Evolutionary conservation across 176 grass and related monocot species (phyloP).

Genomic region (Carex scoparia): DNA sequence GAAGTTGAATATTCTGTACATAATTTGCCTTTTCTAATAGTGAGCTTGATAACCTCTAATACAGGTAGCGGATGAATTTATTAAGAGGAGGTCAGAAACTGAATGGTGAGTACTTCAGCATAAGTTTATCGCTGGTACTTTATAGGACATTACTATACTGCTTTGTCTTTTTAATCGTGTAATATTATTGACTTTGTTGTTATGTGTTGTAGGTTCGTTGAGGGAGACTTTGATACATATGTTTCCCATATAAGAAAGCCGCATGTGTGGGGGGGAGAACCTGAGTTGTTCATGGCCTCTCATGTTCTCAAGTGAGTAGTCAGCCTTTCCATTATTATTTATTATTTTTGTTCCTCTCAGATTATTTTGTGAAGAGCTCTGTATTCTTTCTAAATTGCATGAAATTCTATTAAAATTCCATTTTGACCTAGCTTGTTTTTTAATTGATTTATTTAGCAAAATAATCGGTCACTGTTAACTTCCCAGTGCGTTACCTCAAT

Average conservation of each 20-base stretch:
- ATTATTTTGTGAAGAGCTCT: background rate
- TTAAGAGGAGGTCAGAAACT: constrained; percentile 60
- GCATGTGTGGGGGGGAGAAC: constrained; percentile 81
- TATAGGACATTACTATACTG: background rate
- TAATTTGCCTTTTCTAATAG: background rate
- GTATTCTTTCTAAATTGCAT: background rate
- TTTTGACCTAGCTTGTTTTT: background rate
- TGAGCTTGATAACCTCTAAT: background rate
- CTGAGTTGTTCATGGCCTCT: constrained; percentile 78
- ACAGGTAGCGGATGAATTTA: constrained; percentile 83
- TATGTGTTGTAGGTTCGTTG: constrained; percentile 54
- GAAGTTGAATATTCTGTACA: background rate
- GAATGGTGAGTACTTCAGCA: constrained; percentile 56
- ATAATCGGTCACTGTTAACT: background rate
- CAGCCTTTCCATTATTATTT: background rate
- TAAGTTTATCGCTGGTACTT: background rate
- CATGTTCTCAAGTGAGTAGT: constrained; percentile 87
- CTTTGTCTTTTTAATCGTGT: background rate
- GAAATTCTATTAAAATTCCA: background rate
- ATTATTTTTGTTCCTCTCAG: background rate
- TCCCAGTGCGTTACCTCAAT: background rate
- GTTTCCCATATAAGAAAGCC: constrained; percentile 69
- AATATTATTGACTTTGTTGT: background rate
- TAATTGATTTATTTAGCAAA: background rate
- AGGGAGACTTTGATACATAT: constrained; percentile 84